Evolutionary conservation across 192 early-diverging fungal species (phyloP).

Genomic region (Coemansia sp.): DNA sequence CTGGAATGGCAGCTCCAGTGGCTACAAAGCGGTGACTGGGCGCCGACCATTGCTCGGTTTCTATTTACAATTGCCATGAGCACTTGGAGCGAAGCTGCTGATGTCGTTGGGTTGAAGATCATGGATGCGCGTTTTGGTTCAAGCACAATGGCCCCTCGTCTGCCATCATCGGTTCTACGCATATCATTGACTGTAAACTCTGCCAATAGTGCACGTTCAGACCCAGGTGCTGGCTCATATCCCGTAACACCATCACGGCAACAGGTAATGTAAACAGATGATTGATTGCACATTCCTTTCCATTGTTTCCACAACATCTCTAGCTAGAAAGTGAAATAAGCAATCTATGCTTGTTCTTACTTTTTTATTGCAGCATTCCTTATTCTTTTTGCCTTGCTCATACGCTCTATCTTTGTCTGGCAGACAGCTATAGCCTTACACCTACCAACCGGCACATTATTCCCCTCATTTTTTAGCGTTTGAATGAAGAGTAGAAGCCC

Average conservation of each 20-base stretch:
- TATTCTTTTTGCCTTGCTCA: neutral
- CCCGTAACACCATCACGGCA: constrained; percentile 20
- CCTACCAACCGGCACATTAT: neutral
- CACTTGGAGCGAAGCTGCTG: constrained; percentile 36
- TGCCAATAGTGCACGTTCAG: constrained; percentile 5
- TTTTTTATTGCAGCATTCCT: neutral
- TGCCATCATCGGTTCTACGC: constrained; percentile 47
- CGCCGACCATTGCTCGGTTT: constrained; percentile 26
- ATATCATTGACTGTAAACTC: constrained; percentile 27
- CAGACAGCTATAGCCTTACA: neutral
- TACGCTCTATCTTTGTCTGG: neutral
- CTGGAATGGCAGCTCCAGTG: constrained; percentile 48
- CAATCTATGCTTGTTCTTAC: neutral
- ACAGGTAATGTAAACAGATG: constrained; percentile 26
- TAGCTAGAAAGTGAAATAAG: neutral
- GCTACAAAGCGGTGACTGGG: constrained; percentile 30
- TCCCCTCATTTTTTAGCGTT: too few species aligned
- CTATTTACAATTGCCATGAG: constrained; percentile 45
- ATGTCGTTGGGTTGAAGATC: constrained; percentile 33
- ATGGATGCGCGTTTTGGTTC: constrained; percentile 47
- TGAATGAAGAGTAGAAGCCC: too few species aligned
- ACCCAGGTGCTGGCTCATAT: neutral
- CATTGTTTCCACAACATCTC: neutral
- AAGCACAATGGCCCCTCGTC: constrained; percentile 44
- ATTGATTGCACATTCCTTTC: neutral